Evolutionary conservation across 345 rosid species (phyloP), one percentile per base, ranked within the genome.

Genomic region (Gossypioides kirkii): DNA sequence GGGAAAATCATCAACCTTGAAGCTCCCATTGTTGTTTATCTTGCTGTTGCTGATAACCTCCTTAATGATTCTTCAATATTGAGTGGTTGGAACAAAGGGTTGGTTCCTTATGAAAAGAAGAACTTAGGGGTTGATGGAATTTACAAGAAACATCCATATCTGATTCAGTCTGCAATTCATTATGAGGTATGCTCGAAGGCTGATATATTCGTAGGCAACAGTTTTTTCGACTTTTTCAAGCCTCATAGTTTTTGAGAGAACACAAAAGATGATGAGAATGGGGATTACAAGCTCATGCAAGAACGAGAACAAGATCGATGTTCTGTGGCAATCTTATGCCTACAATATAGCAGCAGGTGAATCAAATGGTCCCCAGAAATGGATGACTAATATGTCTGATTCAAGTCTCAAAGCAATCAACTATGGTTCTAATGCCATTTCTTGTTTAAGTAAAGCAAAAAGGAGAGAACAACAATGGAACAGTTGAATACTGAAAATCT

Each of bases 161-260:
- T 95, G 71, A 88, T 95, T 61, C 89, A 91, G 36, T 88, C 99
- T 0, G 99, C 98, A 17, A 92, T 95, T 47, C 98, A 95, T 55
- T 92, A 92, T 9, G 98, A 92, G 76, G 99, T 92, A 61, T 95
- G 99, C 82, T 80, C 84, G 16, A 84, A 84, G 81, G 91, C 99
- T 0, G 94, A 92, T 80, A 76, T 92, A 0, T 95, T 95, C n/a
- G 87, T 91, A 4, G 99, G 99, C 10, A 95, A 95, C 77, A 95
- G 97, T 77, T 92, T 88, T 88, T 72, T 95, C 99, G 10, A 95
- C 98, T 4, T 95, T 95, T 83, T 92, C 99, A 6, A 91, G 97
- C 83, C 97, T 95, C 26, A 77, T 95, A 54, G 96, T 77, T 60
- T 94, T 95, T 11, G 96, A 89, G 49, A 86, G 99, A 77, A 91